These are phyloP conservation scores for Camillea tinctor DNA, from an alignment of 2,329 filamentous ascomycete genomes.

Conservation along the genomic window DNA sequence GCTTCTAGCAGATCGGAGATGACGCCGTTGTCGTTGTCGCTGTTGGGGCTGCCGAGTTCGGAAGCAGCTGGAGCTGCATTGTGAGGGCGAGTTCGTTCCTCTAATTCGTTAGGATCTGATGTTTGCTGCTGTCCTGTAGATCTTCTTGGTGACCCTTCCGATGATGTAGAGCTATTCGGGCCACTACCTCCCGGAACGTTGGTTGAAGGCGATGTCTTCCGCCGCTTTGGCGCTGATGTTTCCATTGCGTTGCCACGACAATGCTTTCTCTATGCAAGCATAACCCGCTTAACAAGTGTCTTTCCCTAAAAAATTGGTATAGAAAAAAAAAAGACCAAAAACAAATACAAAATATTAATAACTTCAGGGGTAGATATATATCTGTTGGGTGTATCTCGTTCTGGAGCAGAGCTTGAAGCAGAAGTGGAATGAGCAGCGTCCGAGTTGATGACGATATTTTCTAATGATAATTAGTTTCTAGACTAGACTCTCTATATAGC, in stretches of 20 bases:
- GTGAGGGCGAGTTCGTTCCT: constrained; percentile 33
- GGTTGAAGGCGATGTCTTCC: constrained; percentile 58
- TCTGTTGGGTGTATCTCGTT: constrained; percentile 2
- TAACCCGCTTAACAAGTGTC: not conserved
- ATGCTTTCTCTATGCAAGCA: not conserved
- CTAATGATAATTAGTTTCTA: not conserved
- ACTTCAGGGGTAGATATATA: not conserved
- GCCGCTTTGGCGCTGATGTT: constrained; percentile 60
- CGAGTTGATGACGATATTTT: not conserved
- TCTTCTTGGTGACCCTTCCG: constrained; percentile 14
- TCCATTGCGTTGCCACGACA: constrained; percentile 41
- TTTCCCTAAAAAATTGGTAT: too few relatives aligned
- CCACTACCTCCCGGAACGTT: constrained; percentile 37
- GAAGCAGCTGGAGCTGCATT: constrained; percentile 22
- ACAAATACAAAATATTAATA: not conserved
- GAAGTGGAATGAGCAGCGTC: not conserved
- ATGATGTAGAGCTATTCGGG: constrained; percentile 10
- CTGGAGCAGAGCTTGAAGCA: not conserved
- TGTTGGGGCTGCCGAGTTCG: constrained; percentile 18
- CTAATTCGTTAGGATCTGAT: constrained; percentile 58
- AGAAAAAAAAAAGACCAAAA: not conserved
- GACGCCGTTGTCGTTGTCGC: constrained; percentile 24
- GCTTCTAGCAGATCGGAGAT: constrained; percentile 30
- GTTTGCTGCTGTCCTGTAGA: constrained; percentile 40
- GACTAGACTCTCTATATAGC: not conserved